Percentiles rank a stretch among this genome's conserved stretches.
These are phyloP conservation scores for Cryphonectria japonica DNA, from an alignment of 2,329 filamentous ascomycete species.

Conservation along the genomic window DNA sequence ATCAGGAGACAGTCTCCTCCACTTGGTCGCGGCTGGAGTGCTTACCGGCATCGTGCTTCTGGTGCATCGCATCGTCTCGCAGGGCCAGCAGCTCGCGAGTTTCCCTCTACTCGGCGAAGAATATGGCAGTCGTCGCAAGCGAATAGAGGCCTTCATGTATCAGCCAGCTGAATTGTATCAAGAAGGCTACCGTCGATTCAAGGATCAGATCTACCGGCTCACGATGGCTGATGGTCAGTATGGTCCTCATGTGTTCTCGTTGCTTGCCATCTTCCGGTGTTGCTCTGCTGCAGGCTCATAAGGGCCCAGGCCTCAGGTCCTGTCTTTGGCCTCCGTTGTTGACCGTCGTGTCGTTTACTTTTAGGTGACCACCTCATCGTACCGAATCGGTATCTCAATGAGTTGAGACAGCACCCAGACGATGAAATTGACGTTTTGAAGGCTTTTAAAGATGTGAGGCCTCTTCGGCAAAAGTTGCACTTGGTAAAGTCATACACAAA, in stretches of 20 bases:
- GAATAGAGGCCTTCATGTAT: constrained; percentile 13
- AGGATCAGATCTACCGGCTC: constrained; percentile 23
- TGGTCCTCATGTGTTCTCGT: neutral
- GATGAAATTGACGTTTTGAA: constrained; percentile 36
- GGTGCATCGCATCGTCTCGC: neutral
- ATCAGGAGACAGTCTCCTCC: neutral
- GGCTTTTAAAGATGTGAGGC: constrained; percentile 27
- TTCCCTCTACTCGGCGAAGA: constrained; percentile 22
- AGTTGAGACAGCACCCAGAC: constrained; percentile 37
- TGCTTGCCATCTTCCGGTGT: neutral
- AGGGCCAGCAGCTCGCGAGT: neutral
- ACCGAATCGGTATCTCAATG: constrained; percentile 35
- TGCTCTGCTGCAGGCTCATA: neutral
- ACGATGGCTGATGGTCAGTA: constrained; percentile 23
- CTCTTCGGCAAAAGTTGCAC: neutral
- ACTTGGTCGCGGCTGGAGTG: neutral
- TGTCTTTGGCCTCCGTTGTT: neutral
- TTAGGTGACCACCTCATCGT: constrained; percentile 38
- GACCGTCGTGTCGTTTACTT: neutral
- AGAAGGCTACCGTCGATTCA: constrained; percentile 24
- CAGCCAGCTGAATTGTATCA: constrained; percentile 18
- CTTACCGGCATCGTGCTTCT: neutral
- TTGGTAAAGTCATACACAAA: neutral
- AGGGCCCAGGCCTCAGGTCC: neutral
- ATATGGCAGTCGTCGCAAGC: constrained; percentile 22